phyloP scores from a whole-genome alignment of 2,329 filamentous ascomycete genomes.

The Metarhizium anisopliae region DNA sequence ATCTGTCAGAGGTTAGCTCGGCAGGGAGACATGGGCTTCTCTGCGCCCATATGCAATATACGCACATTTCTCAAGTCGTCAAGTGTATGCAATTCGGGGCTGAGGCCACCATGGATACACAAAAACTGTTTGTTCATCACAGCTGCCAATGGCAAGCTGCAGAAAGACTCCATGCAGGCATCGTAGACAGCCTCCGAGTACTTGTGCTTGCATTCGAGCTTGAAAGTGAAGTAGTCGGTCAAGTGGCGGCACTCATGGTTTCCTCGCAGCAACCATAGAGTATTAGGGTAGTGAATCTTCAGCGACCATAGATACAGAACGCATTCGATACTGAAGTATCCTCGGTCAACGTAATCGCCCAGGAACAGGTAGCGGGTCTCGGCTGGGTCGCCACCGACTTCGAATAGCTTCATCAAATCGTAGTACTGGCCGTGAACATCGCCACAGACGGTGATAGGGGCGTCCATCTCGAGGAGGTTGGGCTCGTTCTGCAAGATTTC shows the following conservation, averaged over 20 bases:
- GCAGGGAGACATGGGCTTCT: neutral
- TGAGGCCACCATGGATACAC: conserved; percentile 94
- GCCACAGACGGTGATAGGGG: conserved; percentile 95
- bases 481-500: conserved; percentile 84
- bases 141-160: conserved; percentile 81
- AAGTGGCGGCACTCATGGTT: conserved; percentile 98
- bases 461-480: conserved; percentile 98
- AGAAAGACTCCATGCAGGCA: conserved; percentile 98
- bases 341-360: conserved; percentile 95
- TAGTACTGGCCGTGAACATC: conserved; percentile 99
- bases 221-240: conserved; percentile 99
- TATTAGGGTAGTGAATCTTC: conserved; percentile 99
- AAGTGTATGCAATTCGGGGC: conserved; percentile 89
- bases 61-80: conserved; percentile 84
- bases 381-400: conserved; percentile 91
- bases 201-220: conserved; percentile 99
- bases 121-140: conserved; percentile 99
- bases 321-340: conserved; percentile 99
- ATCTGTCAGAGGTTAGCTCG: conserved; percentile 46
- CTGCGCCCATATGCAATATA: neutral
- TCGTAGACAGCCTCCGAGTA: conserved; percentile 96
- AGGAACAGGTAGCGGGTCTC: conserved; percentile 96
- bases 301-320: conserved; percentile 95
- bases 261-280: conserved; percentile 90
- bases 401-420: conserved; percentile 98